Percentiles rank a stretch among this genome's conserved stretches.
Evolutionary conservation across 2,329 filamentous ascomycete genomes (phyloP).

Genomic region (Esteya vermicola): DNA sequence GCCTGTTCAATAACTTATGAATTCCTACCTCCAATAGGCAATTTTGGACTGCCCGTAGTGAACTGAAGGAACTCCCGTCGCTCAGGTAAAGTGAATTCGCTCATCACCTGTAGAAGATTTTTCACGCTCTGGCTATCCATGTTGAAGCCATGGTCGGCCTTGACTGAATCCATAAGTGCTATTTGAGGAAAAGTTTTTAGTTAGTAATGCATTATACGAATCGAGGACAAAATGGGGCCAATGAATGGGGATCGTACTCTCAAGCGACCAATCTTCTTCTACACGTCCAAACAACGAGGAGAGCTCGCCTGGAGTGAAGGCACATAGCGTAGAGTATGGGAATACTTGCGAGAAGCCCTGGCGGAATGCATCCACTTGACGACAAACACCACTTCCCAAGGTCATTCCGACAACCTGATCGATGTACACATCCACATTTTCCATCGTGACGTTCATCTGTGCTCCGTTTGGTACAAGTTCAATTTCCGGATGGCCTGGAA

Average conservation of each 20-base stretch:
- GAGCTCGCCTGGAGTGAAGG: constrained; percentile 89
- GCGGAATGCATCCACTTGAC: constrained; percentile 84
- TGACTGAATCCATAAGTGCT: constrained; percentile 96
- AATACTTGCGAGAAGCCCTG: constrained; percentile 90
- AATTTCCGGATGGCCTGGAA: constrained; percentile 80
- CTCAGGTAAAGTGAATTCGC: constrained; percentile 58
- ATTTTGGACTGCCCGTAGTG: constrained; percentile 92
- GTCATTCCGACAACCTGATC: constrained; percentile 87
- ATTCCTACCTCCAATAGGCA: constrained; percentile 84
- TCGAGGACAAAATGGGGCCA: background rate
- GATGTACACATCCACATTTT: constrained; percentile 82
- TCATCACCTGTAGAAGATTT: constrained; percentile 90
- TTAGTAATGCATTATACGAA: background rate
- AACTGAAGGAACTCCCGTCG: constrained; percentile 94
- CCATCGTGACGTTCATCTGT: constrained; percentile 64
- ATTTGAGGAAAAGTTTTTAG: constrained; percentile 2
- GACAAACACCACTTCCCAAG: constrained; percentile 71
- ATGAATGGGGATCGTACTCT: constrained; percentile 51
- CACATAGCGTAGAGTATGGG: constrained; percentile 79
- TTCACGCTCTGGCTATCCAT: constrained; percentile 95
- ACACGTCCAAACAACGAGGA: constrained; percentile 87
- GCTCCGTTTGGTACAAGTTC: constrained; percentile 66
- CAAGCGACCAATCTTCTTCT: constrained; percentile 94
- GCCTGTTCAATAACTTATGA: no score
- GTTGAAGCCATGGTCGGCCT: constrained; percentile 96